Evolutionary conservation across 306 rosid species (phyloP), one percentile per base, ranked within the genome.

Genomic region (Lagenaria siceraria): DNA sequence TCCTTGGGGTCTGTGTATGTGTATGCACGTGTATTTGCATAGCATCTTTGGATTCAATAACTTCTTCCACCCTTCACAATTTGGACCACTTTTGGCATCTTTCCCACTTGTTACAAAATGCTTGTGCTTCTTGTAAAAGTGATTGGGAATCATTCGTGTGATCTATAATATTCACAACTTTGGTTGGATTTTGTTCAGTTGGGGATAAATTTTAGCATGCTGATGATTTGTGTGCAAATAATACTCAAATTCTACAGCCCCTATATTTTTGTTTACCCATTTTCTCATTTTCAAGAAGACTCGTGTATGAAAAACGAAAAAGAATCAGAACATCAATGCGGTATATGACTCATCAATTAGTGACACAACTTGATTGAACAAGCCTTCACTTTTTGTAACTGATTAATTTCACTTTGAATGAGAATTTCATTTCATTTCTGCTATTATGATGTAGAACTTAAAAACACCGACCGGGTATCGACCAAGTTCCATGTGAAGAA

Each of bases 401-500:
- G 17, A 31, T 51, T 49, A 17, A 2, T 49, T 70, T 18, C 24
- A 51, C 18, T 72, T 21, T 8, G 17, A 27, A 29, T 29, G 62
- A 49, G 14, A 49, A 8, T 17, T 51, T 48, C 4, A 10, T 48
- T 7, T 49, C 31, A 21, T 54, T 15, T 19, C 15, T 24, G 18
- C 10, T 8, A 27, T 22, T 15, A 18, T 21, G 29, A 27, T 54
- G 63, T 13, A 75, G 78, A 24, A 35, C 55, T 43, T 75, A 75
- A 75, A 75, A 58, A 75, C 68, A 22, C 78, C 24, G 36, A 56
- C 12, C 18, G 36, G 40, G 3, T 17, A 13, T 56, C 78, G 1
- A 75, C 51, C 22, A 75, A 75, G 54, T 75, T 75, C 38, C 65
- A 9, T 33, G 29, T 75, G 78, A 75, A 75, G 54, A 75, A 75